phyloP scores from a whole-genome alignment of 2,329 filamentous ascomycete species.

The Xylaria sp. region DNA sequence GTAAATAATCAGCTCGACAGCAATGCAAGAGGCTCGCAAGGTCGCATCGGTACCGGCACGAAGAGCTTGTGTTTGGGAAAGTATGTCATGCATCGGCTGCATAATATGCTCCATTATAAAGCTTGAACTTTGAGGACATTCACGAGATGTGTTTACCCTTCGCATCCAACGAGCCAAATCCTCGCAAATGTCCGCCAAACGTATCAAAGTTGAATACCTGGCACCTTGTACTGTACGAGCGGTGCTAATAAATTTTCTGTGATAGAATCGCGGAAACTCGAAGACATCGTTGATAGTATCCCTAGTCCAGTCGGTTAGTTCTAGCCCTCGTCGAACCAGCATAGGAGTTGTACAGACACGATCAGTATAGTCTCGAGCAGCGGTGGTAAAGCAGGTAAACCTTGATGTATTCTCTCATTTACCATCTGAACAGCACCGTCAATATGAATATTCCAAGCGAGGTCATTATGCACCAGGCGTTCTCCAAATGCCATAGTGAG shows the following conservation, averaged over 20 bases:
- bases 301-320: constrained; percentile 20
- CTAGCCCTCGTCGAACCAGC: neutral
- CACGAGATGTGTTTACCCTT: constrained; percentile 1
- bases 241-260: constrained; percentile 28
- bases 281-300: constrained; percentile 35
- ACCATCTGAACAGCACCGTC: constrained; percentile 40
- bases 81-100: constrained; percentile 12
- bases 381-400: constrained; percentile 16
- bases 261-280: constrained; percentile 36
- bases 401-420: constrained; percentile 26
- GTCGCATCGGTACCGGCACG: neutral
- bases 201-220: constrained; percentile 5
- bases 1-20: constrained; percentile 42
- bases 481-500: constrained; percentile 45
- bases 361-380: constrained; percentile 27
- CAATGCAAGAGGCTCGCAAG: constrained; percentile 26
- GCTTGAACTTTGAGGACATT: constrained; percentile 3
- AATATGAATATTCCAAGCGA: constrained; percentile 41
- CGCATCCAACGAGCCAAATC: constrained; percentile 1
- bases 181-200: constrained; percentile 18
- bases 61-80: constrained; percentile 15
- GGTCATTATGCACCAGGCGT: constrained; percentile 34
- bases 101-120: constrained; percentile 16
- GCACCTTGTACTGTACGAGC: neutral
- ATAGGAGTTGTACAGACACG: constrained; percentile 16